Evolutionary conservation across 176 grass and related monocot species (phyloP), one percentile per base, ranked within the genome.

Genomic region (Thalia dealbata): DNA sequence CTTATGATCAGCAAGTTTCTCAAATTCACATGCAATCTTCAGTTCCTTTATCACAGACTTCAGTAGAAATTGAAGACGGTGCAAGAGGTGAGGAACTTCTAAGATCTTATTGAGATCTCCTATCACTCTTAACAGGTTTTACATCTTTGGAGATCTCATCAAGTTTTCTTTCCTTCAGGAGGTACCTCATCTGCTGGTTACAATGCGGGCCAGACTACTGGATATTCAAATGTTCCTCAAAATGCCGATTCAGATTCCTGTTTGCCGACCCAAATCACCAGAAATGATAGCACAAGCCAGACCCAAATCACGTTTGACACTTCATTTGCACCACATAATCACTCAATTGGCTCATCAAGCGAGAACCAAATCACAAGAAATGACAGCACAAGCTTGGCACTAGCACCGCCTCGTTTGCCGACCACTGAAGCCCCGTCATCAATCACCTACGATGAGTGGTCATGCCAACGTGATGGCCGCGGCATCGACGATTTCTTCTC

Each of bases 401-500:
- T 91, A n/a, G 62, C 84, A 54, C 87, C 79, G 48, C 70, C 80
- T 61, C 81, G 69, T 48, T 83, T 86, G n/a, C 69, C 84, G 72
- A 90, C 66, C 73, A 73, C 86, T 7, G 89, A 76, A 66, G 81
- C 82, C 82, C 74, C 84, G 14, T 64, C 63, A 77, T 42, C 75
- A 77, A 74, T 60, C 66, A 58, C 82, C 59, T 87, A 82, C 35
- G 82, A 82, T 24, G 89, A 85, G 26, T 91, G 85, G 85, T 32
- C 89, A 14, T 30, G 52, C 25, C 63, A 72, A 41, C 82, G 67
- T 32, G 83, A 83, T 10, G 81, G 80, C 46, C 77, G 72, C 0
- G 77, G 67, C 0, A 75, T 78, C 9, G 85, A 91, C 73, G 89
- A 97, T 41, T 93, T 76, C 77, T 74, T 92, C 82, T 86, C 86